Evolutionary conservation across 2,329 filamentous ascomycete genomes (phyloP).

Genomic region (Ascosphaera aggregata): DNA sequence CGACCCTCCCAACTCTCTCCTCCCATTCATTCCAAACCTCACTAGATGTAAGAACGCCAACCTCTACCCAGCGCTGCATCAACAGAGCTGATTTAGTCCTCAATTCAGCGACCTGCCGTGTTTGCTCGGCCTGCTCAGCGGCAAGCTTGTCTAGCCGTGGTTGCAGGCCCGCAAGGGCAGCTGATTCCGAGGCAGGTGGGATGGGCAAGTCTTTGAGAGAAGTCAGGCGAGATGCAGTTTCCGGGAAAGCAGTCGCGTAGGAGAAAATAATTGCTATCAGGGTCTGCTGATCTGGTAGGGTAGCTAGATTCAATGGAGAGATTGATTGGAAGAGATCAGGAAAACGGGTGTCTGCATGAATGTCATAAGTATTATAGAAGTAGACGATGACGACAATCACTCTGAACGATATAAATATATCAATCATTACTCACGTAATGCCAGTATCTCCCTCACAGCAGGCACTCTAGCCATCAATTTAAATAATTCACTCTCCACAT

Average conservation of each 20-base stretch:
- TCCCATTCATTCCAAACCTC: conserved; percentile 50
- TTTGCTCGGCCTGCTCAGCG: conserved; percentile 16
- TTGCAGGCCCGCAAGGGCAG: conserved; percentile 18
- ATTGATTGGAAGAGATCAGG: conserved; percentile 19
- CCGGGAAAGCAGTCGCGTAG: conserved; percentile 22
- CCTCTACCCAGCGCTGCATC: conserved; percentile 50
- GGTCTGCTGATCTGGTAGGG: conserved; percentile 14
- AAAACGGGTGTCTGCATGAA: conserved; percentile 20
- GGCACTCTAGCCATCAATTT: conserved; percentile 16
- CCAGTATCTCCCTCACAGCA: conserved; percentile 19
- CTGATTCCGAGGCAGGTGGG: conserved; percentile 19
- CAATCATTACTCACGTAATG: conserved; percentile 14
- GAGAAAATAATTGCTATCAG: conserved; percentile 20
- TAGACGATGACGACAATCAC: conserved; percentile 1
- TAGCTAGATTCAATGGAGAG: conserved; percentile 12
- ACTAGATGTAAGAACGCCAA: conserved; percentile 42
- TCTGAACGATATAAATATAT: conserved; percentile 5
- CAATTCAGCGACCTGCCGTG: conserved; percentile 17
- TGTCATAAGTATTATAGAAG: too few relatives aligned
- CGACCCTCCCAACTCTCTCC: conserved; percentile 38
- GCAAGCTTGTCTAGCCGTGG: conserved; percentile 18
- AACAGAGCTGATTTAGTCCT: conserved; percentile 22
- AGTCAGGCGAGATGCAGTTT: conserved; percentile 24
- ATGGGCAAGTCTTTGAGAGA: conserved; percentile 24
- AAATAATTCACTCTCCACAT: conserved; percentile 16